A percentile compares a stretch with the other conserved stretches of the same genome.
These are phyloP conservation scores for Amorphotheca resinae DNA, from an alignment of 495 filamentous ascomycete genomes.

Conservation along the genomic window DNA sequence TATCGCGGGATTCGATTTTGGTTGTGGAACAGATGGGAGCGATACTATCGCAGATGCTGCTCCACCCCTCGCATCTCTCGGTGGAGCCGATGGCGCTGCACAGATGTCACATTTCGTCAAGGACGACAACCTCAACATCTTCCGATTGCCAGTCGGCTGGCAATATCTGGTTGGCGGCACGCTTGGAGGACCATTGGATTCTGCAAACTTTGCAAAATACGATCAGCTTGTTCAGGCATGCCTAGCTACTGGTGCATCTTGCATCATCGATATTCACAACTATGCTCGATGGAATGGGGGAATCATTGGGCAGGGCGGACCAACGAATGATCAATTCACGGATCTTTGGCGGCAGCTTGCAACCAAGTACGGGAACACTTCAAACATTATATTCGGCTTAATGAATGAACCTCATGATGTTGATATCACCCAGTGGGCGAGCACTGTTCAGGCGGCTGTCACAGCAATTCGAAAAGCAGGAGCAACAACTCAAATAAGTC, in stretches of 20 bases:
- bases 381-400: constrained; percentile 43
- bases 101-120: constrained; percentile 47
- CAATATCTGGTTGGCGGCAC: constrained; percentile 41
- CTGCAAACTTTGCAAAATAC: constrained; percentile 38
- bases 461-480: constrained; percentile 46
- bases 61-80: constrained; percentile 23
- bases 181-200: constrained; percentile 35
- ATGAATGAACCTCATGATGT: constrained; percentile 44
- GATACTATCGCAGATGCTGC: constrained; percentile 24
- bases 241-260: constrained; percentile 38
- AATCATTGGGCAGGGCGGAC: constrained; percentile 47
- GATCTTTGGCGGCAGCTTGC: constrained; percentile 46
- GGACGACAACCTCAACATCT: constrained; percentile 39
- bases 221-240: constrained; percentile 46
- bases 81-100: constrained; percentile 24
- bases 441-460: constrained; percentile 41
- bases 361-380: constrained; percentile 34
- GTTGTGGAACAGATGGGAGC: constrained; percentile 35
- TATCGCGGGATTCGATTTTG: constrained; percentile 38
- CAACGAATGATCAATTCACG: constrained; percentile 42
- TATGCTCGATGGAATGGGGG: constrained; percentile 44
- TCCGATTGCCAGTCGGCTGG: constrained; percentile 40
- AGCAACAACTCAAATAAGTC: constrained; percentile 41
- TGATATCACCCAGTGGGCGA: constrained; percentile 28
- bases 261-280: constrained; percentile 37